These are phyloP conservation scores for Podaxis carcinomalis DNA, from an alignment of 768 basidiomycete species.

Conservation along the genomic window DNA sequence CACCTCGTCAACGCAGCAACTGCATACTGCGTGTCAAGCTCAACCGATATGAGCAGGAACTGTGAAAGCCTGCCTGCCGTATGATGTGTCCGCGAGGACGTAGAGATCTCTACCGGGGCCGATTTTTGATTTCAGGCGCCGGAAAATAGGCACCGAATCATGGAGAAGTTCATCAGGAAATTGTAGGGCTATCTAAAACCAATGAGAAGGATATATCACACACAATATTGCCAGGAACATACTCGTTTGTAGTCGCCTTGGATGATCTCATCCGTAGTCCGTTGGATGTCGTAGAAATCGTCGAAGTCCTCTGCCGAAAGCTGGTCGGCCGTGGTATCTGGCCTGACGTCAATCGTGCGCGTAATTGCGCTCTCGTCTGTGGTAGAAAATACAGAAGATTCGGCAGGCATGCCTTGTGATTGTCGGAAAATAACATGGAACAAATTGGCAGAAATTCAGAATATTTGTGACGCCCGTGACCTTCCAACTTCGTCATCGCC, in stretches of 20 bases:
- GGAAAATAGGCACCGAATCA: slow-evolving; percentile 82
- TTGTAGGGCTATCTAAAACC: slow-evolving; percentile 77
- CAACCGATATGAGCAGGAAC: neutral
- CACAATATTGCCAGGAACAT: slow-evolving; percentile 16
- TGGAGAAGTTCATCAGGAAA: slow-evolving; percentile 92
- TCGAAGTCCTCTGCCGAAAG: slow-evolving; percentile 41
- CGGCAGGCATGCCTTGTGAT: slow-evolving; percentile 15
- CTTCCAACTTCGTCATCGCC: neutral
- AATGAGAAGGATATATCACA: neutral
- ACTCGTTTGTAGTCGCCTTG: slow-evolving; percentile 70
- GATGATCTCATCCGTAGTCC: slow-evolving; percentile 58
- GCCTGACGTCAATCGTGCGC: slow-evolving; percentile 3
- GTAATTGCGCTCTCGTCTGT: slow-evolving; percentile 33
- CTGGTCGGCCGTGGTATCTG: slow-evolving; percentile 4
- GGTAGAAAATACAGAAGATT: slow-evolving; percentile 42
- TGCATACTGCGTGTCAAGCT: slow-evolving; percentile 22
- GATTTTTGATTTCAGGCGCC: slow-evolving; percentile 50
- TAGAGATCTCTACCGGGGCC: slow-evolving; percentile 59
- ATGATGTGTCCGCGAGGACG: slow-evolving; percentile 96
- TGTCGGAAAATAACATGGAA: neutral
- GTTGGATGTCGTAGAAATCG: slow-evolving; percentile 70
- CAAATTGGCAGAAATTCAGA: neutral
- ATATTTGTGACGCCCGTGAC: slow-evolving; percentile 2
- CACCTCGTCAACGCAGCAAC: slow-evolving; percentile 96
- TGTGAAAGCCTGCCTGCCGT: slow-evolving; percentile 70